Evolutionary conservation across 2,329 filamentous ascomycete species (phyloP).

Genomic region (Gnomoniopsis sp.): DNA sequence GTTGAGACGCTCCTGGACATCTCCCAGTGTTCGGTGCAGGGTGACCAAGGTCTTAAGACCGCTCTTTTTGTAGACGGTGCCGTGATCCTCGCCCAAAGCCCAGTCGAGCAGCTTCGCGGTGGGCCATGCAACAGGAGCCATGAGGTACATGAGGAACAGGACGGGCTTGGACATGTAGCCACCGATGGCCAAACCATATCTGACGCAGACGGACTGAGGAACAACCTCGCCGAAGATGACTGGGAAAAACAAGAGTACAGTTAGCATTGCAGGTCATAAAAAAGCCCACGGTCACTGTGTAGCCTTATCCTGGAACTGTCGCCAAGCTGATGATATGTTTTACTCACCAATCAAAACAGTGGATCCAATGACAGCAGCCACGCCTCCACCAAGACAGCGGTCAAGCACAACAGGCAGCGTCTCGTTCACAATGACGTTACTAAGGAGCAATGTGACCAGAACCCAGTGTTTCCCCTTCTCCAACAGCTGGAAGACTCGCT

Average conservation of each 20-base stretch:
- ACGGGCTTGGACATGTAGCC: conserved; percentile 91
- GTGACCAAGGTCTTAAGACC: conserved; percentile 95
- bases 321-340: not conserved
- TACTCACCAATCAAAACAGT: conserved; percentile 85
- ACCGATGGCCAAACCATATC: conserved; percentile 91
- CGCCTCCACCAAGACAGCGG: conserved; percentile 87
- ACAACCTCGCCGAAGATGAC: conserved; percentile 98
- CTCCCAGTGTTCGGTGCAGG: conserved; percentile 85
- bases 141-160: conserved; percentile 83
- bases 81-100: conserved; percentile 90
- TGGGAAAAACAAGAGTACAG: conserved; percentile 32
- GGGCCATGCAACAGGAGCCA: conserved; percentile 87
- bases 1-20: conserved; percentile 84
- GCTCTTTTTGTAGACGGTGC: conserved; percentile 96
- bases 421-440: conserved; percentile 98
- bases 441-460: conserved; percentile 85
- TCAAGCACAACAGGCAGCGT: conserved; percentile 93
- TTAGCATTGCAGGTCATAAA: conserved; percentile 10
- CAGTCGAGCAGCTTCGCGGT: conserved; percentile 93
- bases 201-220: conserved; percentile 93
- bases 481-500: conserved; percentile 73
- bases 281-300: too few species aligned
- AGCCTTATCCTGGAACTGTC: too few species aligned
- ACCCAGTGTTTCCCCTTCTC: conserved; percentile 97
- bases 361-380: conserved; percentile 89